A percentile compares a stretch with the other conserved stretches of the same genome.
Evolutionary conservation across 768 basidiomycete species (phyloP).

Genomic region (Auricularia sp.): DNA sequence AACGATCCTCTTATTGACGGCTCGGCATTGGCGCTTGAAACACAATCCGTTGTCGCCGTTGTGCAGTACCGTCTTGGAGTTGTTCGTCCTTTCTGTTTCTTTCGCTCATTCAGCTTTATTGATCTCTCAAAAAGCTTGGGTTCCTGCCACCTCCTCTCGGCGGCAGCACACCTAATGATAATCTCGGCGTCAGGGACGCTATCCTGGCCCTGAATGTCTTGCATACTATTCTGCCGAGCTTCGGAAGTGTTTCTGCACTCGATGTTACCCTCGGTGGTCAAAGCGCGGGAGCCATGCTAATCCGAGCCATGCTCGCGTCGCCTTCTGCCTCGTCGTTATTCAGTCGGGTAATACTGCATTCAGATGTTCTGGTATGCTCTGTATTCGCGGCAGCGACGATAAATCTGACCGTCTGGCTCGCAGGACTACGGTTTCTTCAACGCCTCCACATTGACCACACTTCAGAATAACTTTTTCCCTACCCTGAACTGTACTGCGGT

Average conservation of each 20-base stretch:
- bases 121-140: slow-evolving; percentile 41
- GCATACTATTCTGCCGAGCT: slow-evolving; percentile 43
- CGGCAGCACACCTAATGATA: slow-evolving; percentile 41
- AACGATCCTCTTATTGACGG: slow-evolving; percentile 68
- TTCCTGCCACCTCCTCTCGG: slow-evolving; percentile 49
- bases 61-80: slow-evolving; percentile 76
- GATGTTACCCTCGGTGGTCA: slow-evolving; percentile 72
- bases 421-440: slow-evolving; percentile 58
- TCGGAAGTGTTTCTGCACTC: slow-evolving; percentile 47
- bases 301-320: slow-evolving; percentile 64
- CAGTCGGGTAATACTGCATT: slow-evolving; percentile 70
- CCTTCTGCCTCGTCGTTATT: slow-evolving; percentile 67
- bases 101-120: not conserved
- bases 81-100: slow-evolving; percentile 29
- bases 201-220: slow-evolving; percentile 59
- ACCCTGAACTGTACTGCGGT: slow-evolving; percentile 31
- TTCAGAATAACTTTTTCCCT: slow-evolving; percentile 45
- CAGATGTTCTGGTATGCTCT: slow-evolving; percentile 61
- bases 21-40: slow-evolving; percentile 57
- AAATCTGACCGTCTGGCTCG: not conserved
- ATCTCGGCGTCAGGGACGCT: slow-evolving; percentile 62
- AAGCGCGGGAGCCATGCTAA: slow-evolving; percentile 69
- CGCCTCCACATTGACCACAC: slow-evolving; percentile 38
- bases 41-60: slow-evolving; percentile 74
- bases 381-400: not conserved